A percentile compares a stretch with the other conserved stretches of the same genome.
Conservation (phyloP, 495 filamentous ascomycete species). For the Aspergillus cristatus region DNA sequence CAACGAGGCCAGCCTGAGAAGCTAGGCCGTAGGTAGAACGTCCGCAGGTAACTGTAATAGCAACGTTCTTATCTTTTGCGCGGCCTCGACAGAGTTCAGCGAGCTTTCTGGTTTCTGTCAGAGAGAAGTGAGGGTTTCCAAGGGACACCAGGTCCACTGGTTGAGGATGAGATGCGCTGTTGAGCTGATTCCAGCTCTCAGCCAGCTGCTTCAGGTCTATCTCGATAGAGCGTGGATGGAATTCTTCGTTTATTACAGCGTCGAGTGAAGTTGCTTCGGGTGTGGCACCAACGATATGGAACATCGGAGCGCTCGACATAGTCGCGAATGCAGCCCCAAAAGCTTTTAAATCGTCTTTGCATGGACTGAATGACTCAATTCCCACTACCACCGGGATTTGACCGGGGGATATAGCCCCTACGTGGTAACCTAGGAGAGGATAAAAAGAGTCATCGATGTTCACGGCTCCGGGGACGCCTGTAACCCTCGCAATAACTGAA, state of each 20-base stretch:
- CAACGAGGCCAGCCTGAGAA: constrained; percentile 4
- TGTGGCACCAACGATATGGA: constrained; percentile 20
- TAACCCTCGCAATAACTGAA: neutral
- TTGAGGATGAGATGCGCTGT: constrained; percentile 2
- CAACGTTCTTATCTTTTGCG: constrained; percentile 1
- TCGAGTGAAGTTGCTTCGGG: constrained; percentile 9
- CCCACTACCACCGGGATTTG: constrained; percentile 19
- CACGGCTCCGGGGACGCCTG: neutral
- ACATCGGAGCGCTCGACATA: constrained; percentile 20
- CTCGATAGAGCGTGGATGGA: neutral
- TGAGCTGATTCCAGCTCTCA: constrained; percentile 10
- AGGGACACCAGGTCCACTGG: constrained; percentile 21
- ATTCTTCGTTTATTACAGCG: neutral
- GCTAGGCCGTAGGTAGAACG: constrained; percentile 12
- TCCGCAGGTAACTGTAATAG: constrained; percentile 14
- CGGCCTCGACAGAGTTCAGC: constrained; percentile 7
- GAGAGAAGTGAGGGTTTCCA: constrained; percentile 26
- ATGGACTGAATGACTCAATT: constrained; percentile 6
- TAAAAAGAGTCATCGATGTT: constrained; percentile 16
- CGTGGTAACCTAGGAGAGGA: constrained; percentile 20
- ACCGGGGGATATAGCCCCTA: constrained; percentile 10
- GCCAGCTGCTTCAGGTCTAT: constrained; percentile 1
- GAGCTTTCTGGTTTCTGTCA: constrained; percentile 12
- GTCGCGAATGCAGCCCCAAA: constrained; percentile 28
- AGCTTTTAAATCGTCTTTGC: constrained; percentile 18